Evolutionary conservation across 2,329 filamentous ascomycete genomes (phyloP), one percentile per base, ranked within the genome.

Genomic region (Pseudogymnoascus sp.): DNA sequence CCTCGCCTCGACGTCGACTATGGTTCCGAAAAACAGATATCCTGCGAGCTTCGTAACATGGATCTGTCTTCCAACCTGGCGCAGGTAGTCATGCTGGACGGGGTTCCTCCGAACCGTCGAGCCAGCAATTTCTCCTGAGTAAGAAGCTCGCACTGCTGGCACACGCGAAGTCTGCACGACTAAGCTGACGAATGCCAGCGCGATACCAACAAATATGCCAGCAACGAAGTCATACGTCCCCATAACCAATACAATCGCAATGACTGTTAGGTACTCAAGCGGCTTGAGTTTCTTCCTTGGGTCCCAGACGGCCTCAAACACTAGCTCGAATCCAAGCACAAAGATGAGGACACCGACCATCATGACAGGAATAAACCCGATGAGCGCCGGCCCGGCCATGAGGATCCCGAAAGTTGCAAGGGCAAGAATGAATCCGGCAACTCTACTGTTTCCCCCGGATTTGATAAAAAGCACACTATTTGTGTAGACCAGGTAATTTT

Each of bases 1-100:
- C 67, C 89, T 89, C 66, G 91, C 89, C 75, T 99, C 95, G 0
- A 99, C 93, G 59, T 91, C 91, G 61, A 97, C 93, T 67, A 99
- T 96, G 2, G 93, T 98, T 14, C 95, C 95, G 69, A 99, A 99
- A 80, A 99, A 99, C n/a, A 99, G 84, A 72, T 93, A 98, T 0
- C 95, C 93, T 0, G 90, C 89, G 14, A 99, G 82, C 75, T 98
- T 98, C 71, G 96, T 89, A 60, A 98, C 87, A 64, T 90, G 89
- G 35, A 96, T 95, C 73, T 99, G 95, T 33, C 85, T 84, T 2
- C 93, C 93, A 14, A 95, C 93, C 67, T 93, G 84, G 65, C 88
- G 87, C 3, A 99, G 79, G 72, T 95, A 99, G 64, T 89, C 86
- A 65, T 93, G 88, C 70, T 99, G 95, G 3, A 92, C 87, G 0